These are phyloP conservation scores for Tetrapisispora taiwanensis DNA, from an alignment of 805 yeast genomes.

Conservation along the genomic window DNA sequence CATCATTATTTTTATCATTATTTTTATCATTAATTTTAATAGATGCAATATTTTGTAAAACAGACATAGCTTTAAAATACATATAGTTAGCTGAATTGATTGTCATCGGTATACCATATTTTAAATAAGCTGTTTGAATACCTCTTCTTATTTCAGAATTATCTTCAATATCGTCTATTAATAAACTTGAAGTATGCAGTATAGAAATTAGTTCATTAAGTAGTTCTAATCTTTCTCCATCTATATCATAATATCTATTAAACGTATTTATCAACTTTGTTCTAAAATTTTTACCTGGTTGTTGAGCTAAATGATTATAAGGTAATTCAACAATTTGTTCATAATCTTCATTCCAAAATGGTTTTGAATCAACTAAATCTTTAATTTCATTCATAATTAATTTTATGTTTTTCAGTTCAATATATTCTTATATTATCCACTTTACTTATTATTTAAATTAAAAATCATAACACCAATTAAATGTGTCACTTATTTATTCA, in stretches of 20 bases:
- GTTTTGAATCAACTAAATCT: conserved; percentile 9
- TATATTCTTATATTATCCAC: no score
- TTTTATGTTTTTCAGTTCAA: background rate
- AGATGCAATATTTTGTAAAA: conserved; percentile 22
- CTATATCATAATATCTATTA: conserved; percentile 41
- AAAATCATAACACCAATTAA: no score
- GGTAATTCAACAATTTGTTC: conserved; percentile 34
- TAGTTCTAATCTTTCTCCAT: conserved; percentile 28
- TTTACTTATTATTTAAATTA: no score
- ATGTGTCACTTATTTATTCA: no score
- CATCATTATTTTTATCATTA: conserved; percentile 2
- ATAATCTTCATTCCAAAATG: conserved; percentile 24
- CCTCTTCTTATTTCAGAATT: conserved; percentile 64
- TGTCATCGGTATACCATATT: conserved; percentile 70
- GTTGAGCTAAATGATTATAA: conserved; percentile 38
- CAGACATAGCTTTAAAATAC: conserved; percentile 62
- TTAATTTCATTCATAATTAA: conserved; percentile 3
- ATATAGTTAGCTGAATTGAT: conserved; percentile 76
- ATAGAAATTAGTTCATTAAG: conserved; percentile 45
- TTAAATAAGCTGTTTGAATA: conserved; percentile 62
- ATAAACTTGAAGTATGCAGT: conserved; percentile 55
- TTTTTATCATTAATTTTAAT: conserved; percentile 6
- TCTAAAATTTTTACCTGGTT: conserved; percentile 51
- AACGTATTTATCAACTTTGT: conserved; percentile 40
- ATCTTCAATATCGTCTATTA: conserved; percentile 88